A percentile compares a stretch with the other conserved stretches of the same genome.
Evolutionary conservation across 2,329 filamentous ascomycete species (phyloP).

Genomic region (Exophiala aquamarina): DNA sequence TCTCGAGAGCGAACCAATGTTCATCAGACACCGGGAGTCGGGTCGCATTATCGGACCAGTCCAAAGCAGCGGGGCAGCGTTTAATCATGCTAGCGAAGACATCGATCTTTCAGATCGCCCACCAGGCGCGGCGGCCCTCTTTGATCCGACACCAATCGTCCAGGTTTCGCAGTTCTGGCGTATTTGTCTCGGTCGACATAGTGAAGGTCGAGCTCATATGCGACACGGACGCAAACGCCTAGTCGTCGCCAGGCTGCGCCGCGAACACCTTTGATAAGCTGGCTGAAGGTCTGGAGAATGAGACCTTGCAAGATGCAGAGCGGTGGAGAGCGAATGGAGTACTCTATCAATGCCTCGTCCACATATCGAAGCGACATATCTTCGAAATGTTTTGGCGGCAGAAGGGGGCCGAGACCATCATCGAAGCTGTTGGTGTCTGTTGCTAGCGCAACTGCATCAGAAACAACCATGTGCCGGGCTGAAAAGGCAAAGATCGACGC

Average conservation of each 20-base stretch:
- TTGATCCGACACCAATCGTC: slow-evolving; percentile 31
- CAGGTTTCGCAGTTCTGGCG: slow-evolving; percentile 1
- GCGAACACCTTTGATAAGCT: slow-evolving; percentile 36
- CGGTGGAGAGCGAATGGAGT: slow-evolving; percentile 33
- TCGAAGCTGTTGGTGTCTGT: not conserved
- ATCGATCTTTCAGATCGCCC: slow-evolving; percentile 45
- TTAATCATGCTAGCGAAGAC: slow-evolving; percentile 41
- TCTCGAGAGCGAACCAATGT: slow-evolving; percentile 34
- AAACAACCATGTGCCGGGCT: no score
- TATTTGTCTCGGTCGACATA: slow-evolving; percentile 17
- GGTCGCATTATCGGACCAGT: slow-evolving; percentile 36
- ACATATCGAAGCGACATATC: slow-evolving; percentile 27
- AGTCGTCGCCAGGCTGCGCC: no score
- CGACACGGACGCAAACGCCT: no score
- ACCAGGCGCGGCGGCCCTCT: slow-evolving; percentile 40
- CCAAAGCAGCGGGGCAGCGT: slow-evolving; percentile 36
- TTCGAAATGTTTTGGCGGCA: slow-evolving; percentile 1
- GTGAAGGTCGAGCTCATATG: slow-evolving; percentile 38
- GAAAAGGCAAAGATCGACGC: slow-evolving; percentile 34
- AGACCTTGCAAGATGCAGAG: slow-evolving; percentile 39
- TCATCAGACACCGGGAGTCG: slow-evolving; percentile 37
- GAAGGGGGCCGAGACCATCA: not conserved
- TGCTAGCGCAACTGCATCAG: no score
- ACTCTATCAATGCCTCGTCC: slow-evolving; percentile 33
- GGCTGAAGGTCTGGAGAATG: slow-evolving; percentile 35